Conservation (phyloP, 2,329 filamentous ascomycete species). For the Tolypocladium nubicola region DNA sequence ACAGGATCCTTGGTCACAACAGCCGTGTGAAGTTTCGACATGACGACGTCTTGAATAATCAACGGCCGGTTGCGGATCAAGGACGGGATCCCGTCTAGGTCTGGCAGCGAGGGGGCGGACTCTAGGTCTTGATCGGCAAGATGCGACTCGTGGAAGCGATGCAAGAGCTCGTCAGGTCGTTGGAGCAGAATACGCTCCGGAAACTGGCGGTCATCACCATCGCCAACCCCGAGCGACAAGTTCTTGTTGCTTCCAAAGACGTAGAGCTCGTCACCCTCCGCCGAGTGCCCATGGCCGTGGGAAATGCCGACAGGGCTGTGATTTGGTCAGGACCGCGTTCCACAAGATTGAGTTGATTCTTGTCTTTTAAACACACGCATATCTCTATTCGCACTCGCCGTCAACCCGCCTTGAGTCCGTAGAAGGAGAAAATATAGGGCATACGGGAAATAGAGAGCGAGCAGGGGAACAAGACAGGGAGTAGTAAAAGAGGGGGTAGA, state of each 20-base stretch:
- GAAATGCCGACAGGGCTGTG: slow-evolving; percentile 10
- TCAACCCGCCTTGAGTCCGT: no score
- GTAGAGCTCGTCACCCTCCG: slow-evolving; percentile 71
- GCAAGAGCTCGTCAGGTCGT: slow-evolving; percentile 67
- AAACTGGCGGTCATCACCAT: slow-evolving; percentile 88
- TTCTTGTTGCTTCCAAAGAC: slow-evolving; percentile 97
- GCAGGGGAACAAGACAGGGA: no score
- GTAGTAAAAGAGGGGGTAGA: no score
- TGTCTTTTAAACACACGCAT: no score
- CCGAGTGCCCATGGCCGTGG: slow-evolving; percentile 8
- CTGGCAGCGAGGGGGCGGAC: slow-evolving; percentile 14
- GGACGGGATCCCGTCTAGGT: slow-evolving; percentile 52
- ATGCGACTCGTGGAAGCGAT: slow-evolving; percentile 62
- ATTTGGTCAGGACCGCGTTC: slow-evolving; percentile 4
- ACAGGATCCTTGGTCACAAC: slow-evolving; percentile 79
- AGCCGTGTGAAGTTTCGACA: slow-evolving; percentile 88
- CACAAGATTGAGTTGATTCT: background rate
- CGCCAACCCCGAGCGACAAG: slow-evolving; percentile 82
- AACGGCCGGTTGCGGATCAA: slow-evolving; percentile 63
- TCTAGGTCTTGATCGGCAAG: slow-evolving; percentile 34
- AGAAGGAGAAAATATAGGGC: no score
- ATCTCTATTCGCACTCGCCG: background rate
- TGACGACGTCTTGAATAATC: slow-evolving; percentile 66
- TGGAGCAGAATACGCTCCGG: slow-evolving; percentile 73
- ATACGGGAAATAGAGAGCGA: no score